phyloP scores from a whole-genome alignment of 768 basidiomycete genomes.

The Termitomyces sp. region DNA sequence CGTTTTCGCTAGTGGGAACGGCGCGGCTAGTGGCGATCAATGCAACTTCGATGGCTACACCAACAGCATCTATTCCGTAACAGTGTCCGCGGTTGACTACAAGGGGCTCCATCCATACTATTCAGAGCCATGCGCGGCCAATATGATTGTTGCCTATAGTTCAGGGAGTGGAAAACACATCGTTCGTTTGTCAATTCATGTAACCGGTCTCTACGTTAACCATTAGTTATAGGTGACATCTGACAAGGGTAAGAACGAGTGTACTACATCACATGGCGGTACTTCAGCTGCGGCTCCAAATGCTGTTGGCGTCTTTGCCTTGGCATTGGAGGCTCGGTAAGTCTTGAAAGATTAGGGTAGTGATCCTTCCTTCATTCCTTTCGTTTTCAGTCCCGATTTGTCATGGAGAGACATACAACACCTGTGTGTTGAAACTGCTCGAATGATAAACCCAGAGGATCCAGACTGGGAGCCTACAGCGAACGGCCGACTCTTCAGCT shows the following conservation, averaged over 20 bases:
- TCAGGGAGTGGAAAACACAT: conserved; percentile 94
- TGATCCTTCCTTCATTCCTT: conserved; percentile 2
- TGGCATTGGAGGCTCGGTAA: conserved; percentile 84
- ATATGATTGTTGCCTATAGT: conserved; percentile 94
- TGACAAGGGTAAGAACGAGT: conserved; percentile 81
- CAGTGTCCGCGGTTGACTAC: conserved; percentile 91
- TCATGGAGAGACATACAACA: conserved; percentile 97
- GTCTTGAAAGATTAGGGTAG: conserved; percentile 9
- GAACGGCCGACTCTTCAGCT: conserved; percentile 57
- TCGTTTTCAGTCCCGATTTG: conserved; percentile 68
- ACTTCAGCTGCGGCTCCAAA: conserved; percentile 98
- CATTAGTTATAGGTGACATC: conserved; percentile 71
- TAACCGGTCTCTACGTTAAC: conserved; percentile 9
- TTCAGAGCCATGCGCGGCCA: conserved; percentile 96
- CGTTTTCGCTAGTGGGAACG: conserved; percentile 97
- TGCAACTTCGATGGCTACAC: conserved; percentile 99
- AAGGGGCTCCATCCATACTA: conserved; percentile 95
- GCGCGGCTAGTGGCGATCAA: conserved; percentile 86
- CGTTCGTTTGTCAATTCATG: conserved; percentile 42
- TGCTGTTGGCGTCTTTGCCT: conserved; percentile 88
- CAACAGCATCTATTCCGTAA: conserved; percentile 94
- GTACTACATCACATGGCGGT: conserved; percentile 83
- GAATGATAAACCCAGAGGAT: conserved; percentile 79
- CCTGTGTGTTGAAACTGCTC: conserved; percentile 72
- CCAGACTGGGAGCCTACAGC: conserved; percentile 91